Percentiles rank a stretch among this genome's conserved stretches.
Evolutionary conservation across 805 yeast genomes (phyloP).

Genomic region (Wickerhamomyces chaumierensis): DNA sequence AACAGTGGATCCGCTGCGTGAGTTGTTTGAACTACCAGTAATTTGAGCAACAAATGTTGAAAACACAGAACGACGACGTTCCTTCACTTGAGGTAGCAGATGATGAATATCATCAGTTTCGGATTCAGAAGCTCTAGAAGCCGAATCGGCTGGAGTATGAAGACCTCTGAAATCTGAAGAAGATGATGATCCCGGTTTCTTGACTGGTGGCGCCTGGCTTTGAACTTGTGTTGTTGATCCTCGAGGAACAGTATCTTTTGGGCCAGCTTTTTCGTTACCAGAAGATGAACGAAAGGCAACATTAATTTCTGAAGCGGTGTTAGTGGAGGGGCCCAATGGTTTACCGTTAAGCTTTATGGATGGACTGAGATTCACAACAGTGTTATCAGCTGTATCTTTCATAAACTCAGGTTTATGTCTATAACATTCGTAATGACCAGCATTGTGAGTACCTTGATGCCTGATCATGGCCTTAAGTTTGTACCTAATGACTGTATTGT

Average conservation of each 20-base stretch:
- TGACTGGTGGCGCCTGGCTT: not conserved
- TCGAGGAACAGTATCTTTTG: not conserved
- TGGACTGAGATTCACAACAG: conserved; percentile 22
- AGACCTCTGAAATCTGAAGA: not conserved
- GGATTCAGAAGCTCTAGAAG: conserved; percentile 9
- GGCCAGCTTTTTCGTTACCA: not conserved
- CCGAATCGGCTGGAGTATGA: conserved; percentile 3
- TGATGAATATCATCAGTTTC: not conserved
- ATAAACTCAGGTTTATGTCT: conserved; percentile 56
- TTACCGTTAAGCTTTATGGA: conserved; percentile 12
- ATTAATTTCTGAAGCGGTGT: not conserved
- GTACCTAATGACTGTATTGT: conserved; percentile 32
- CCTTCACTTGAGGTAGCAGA: not conserved
- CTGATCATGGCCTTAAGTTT: conserved; percentile 61
- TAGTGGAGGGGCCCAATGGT: too few species aligned
- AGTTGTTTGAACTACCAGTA: conserved; percentile 4
- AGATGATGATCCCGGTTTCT: conserved; percentile 1
- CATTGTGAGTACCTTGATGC: conserved; percentile 80
- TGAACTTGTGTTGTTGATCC: not conserved
- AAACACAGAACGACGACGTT: conserved; percentile 3
- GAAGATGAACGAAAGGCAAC: too few species aligned
- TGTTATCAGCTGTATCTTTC: conserved; percentile 17
- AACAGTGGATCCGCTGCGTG: conserved; percentile 9
- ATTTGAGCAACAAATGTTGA: conserved; percentile 16
- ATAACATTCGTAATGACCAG: conserved; percentile 88